Evolutionary conservation across 2,329 filamentous ascomycete genomes (phyloP).

Genomic region (Ceratocystis diversiconidia): DNA sequence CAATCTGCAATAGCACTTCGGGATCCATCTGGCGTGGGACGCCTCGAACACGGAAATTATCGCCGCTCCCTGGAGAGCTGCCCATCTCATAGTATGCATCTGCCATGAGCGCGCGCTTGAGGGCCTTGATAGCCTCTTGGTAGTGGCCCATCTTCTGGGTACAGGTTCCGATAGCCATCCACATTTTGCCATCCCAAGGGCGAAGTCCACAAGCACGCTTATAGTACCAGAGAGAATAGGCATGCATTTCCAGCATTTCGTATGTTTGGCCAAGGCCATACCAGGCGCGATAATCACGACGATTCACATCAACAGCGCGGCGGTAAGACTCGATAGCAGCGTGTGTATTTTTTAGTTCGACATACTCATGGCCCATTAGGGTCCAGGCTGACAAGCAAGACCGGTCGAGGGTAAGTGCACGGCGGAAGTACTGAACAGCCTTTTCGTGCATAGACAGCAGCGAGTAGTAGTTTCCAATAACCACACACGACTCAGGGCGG

Average conservation of each 20-base stretch:
- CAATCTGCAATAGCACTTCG: constrained; percentile 81
- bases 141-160: constrained; percentile 77
- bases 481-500: constrained; percentile 88
- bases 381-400: constrained; percentile 93
- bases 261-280: constrained; percentile 95
- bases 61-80: constrained; percentile 29
- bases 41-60: constrained; percentile 35
- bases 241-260: constrained; percentile 94
- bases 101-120: constrained; percentile 81
- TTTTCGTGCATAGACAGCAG: constrained; percentile 92
- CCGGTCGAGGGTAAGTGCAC: constrained; percentile 78
- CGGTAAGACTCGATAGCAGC: constrained; percentile 95
- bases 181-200: constrained; percentile 98
- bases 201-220: constrained; percentile 84
- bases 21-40: constrained; percentile 59
- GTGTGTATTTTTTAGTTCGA: constrained; percentile 96
- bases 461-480: constrained; percentile 95
- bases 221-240: constrained; percentile 95
- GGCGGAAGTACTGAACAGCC: constrained; percentile 92
- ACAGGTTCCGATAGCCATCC: constrained; percentile 88
- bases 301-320: constrained; percentile 86
- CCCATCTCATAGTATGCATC: constrained; percentile 69
- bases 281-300: constrained; percentile 94
- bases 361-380: constrained; percentile 96
- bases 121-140: constrained; percentile 83